A percentile compares a stretch with the other conserved stretches of the same genome.
These are phyloP conservation scores for Chytriomyces hyalinus DNA, from an alignment of 192 early-diverging fungal species.

Conservation along the genomic window DNA sequence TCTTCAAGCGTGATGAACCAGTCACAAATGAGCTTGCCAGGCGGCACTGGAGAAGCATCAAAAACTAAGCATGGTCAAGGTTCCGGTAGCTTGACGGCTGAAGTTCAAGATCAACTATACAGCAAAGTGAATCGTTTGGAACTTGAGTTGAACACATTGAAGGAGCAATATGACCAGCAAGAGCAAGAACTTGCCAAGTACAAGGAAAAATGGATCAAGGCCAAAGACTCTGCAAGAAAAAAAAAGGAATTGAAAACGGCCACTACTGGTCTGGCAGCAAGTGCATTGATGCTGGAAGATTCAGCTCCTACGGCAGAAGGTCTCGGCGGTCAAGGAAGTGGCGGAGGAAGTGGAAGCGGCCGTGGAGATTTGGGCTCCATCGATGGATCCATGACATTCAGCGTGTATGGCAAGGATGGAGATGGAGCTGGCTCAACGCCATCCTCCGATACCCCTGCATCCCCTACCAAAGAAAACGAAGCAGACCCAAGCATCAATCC, in stretches of 20 bases:
- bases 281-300: not conserved
- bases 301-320: not conserved
- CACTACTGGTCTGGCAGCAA: not conserved
- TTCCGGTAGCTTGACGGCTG: too few relatives aligned
- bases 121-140: conserved; percentile 63
- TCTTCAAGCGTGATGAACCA: not conserved
- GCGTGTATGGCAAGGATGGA: not conserved
- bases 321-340: conserved; percentile 2
- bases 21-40: not conserved
- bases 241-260: conserved; percentile 50
- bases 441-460: not conserved
- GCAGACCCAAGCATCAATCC: too few relatives aligned
- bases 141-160: conserved; percentile 55
- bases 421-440: not conserved
- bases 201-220: conserved; percentile 77
- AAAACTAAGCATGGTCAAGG: too few relatives aligned
- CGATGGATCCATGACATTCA: conserved; percentile 14
- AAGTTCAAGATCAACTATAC: not conserved
- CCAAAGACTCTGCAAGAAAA: conserved; percentile 76
- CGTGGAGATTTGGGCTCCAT: not conserved
- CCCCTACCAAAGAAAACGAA: too few relatives aligned
- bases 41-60: not conserved
- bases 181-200: conserved; percentile 65
- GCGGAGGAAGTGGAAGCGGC: not conserved
- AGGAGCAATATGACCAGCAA: conserved; percentile 58